A percentile compares a stretch with the other conserved stretches of the same genome.
phyloP scores from a whole-genome alignment of 2,329 filamentous ascomycete species.

The Chalara sp. region DNA sequence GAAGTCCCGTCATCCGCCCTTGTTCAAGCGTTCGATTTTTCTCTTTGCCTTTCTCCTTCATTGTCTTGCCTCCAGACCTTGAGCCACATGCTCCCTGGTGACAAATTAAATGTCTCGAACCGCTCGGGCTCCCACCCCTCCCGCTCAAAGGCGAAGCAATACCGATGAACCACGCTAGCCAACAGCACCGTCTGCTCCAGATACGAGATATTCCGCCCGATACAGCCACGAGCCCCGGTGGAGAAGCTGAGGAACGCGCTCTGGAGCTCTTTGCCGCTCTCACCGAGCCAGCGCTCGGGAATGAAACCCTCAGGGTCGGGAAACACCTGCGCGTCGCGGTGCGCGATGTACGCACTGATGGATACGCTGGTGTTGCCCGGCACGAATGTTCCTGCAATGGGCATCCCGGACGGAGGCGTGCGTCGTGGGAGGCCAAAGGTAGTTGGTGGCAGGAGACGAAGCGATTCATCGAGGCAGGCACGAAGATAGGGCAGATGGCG shows the following conservation, averaged over 20 bases:
- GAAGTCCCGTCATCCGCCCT: too few species aligned
- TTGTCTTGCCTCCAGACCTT: constrained; percentile 17
- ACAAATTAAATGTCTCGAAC: constrained; percentile 22
- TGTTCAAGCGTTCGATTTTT: too few species aligned
- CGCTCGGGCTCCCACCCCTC: constrained; percentile 24
- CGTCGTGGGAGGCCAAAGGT: constrained; percentile 36
- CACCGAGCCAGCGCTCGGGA: constrained; percentile 36
- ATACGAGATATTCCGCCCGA: constrained; percentile 35
- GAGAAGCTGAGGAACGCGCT: constrained; percentile 34
- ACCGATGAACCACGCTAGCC: constrained; percentile 35
- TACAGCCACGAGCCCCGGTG: constrained; percentile 33
- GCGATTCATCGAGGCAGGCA: constrained; percentile 43
- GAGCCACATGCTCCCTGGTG: constrained; percentile 19
- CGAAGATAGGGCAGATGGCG: constrained; percentile 45
- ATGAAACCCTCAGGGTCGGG: constrained; percentile 31
- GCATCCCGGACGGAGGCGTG: constrained; percentile 37
- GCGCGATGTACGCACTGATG: constrained; percentile 34
- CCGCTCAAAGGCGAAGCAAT: constrained; percentile 31
- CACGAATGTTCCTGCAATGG: constrained; percentile 38
- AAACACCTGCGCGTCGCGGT: constrained; percentile 32
- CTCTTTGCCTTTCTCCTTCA: too few species aligned
- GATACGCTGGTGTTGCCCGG: constrained; percentile 37
- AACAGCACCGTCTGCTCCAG: constrained; percentile 40
- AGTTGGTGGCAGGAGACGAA: constrained; percentile 38
- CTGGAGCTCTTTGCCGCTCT: constrained; percentile 32